phyloP scores from a whole-genome alignment of 1,284 basidiomycete species.

The Trametes hirsuta region DNA sequence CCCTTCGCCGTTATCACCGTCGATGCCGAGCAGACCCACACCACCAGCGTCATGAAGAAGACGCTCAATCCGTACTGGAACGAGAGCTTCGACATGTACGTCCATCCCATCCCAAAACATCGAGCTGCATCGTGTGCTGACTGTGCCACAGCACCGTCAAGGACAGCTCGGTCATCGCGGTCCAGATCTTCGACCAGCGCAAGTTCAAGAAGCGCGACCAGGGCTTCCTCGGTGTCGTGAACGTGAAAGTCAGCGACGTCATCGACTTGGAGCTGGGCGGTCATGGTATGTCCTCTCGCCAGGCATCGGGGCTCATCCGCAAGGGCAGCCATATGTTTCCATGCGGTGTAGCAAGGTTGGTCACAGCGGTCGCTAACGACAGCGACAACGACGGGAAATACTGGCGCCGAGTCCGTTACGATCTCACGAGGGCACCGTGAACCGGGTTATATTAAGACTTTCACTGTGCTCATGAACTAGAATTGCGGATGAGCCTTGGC shows the following conservation, averaged over 20 bases:
- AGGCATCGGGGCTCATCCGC: neutral
- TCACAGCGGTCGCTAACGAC: too few species aligned
- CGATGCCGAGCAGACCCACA: conserved; percentile 94
- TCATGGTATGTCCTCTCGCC: conserved; percentile 58
- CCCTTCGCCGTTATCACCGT: conserved; percentile 97
- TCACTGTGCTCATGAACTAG: neutral
- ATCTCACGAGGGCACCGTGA: too few species aligned
- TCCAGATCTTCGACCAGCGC: conserved; percentile 97
- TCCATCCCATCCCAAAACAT: conserved; percentile 4
- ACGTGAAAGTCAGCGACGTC: conserved; percentile 82
- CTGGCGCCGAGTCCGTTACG: too few species aligned
- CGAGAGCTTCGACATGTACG: conserved; percentile 90
- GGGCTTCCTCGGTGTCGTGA: conserved; percentile 90
- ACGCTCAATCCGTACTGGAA: conserved; percentile 93
- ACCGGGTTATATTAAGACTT: too few species aligned
- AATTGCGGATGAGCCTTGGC: neutral
- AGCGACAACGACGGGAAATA: too few species aligned
- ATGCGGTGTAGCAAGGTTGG: neutral
- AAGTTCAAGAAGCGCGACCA: conserved; percentile 98
- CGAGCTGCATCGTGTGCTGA: conserved; percentile 2
- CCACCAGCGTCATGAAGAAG: conserved; percentile 84
- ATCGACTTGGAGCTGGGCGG: conserved; percentile 81
- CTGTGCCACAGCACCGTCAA: conserved; percentile 70
- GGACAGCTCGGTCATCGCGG: conserved; percentile 88
- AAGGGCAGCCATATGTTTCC: neutral